Conservation (phyloP, 768 basidiomycete species). For the Boletales sp. region DNA sequence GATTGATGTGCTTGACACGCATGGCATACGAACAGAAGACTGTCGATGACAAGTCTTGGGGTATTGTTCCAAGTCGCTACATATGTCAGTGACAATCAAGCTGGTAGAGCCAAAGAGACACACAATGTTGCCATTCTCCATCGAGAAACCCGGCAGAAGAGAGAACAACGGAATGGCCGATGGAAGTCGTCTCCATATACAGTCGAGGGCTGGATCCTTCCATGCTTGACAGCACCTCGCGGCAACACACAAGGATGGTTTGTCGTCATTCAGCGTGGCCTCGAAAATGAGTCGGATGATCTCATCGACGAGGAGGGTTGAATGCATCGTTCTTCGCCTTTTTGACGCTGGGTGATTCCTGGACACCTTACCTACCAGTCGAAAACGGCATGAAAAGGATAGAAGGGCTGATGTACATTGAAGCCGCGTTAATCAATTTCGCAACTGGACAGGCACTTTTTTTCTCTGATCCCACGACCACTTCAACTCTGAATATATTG, state of each 20-base stretch:
- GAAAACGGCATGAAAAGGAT: not conserved
- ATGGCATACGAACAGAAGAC: conserved; percentile 19
- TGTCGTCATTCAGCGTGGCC: conserved; percentile 27
- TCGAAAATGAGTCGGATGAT: conserved; percentile 42
- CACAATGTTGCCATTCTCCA: conserved; percentile 12
- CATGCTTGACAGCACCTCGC: conserved; percentile 45
- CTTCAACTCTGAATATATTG: too few relatives aligned
- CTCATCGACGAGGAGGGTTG: conserved; percentile 46
- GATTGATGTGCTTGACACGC: conserved; percentile 23
- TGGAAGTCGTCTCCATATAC: conserved; percentile 40
- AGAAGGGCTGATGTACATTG: not conserved
- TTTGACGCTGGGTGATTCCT: too few relatives aligned
- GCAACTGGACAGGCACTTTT: too few relatives aligned
- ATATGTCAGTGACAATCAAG: not conserved
- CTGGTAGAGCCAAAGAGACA: not conserved
- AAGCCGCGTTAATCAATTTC: too few relatives aligned
- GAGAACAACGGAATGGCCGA: conserved; percentile 41
- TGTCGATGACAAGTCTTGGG: not conserved
- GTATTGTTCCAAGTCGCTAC: conserved; percentile 9
- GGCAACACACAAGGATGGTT: conserved; percentile 30
- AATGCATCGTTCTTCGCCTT: conserved; percentile 35
- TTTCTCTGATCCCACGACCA: too few relatives aligned
- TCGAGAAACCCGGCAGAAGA: conserved; percentile 26
- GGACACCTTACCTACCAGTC: not conserved
- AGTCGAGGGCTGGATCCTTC: conserved; percentile 47